Conservation (phyloP, 225 moss, liverwort and hornwort genomes). For the Bryum argenteum region DNA sequence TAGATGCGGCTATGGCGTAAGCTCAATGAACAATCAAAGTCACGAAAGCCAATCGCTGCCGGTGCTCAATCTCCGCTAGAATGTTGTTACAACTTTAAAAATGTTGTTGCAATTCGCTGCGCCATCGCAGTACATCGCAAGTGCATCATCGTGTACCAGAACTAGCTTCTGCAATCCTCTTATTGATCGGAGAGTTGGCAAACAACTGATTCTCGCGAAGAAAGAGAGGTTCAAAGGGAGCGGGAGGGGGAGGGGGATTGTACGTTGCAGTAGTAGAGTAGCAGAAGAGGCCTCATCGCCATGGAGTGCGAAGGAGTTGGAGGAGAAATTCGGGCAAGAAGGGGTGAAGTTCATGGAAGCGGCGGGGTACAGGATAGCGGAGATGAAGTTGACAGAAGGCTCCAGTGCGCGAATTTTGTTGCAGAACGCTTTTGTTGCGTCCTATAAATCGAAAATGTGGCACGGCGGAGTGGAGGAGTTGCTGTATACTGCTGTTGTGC, state of each 20-base stretch:
- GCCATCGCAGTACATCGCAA: constrained; percentile 9
- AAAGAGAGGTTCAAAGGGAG: constrained; percentile 12
- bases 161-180: not conserved
- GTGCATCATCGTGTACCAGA: not conserved
- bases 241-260: not conserved
- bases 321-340: constrained; percentile 55
- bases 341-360: constrained; percentile 70
- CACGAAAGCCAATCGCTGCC: not conserved
- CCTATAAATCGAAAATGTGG: constrained; percentile 78
- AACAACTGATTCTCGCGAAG: not conserved
- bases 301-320: constrained; percentile 44
- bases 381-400: constrained; percentile 64
- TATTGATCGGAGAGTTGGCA: constrained; percentile 6
- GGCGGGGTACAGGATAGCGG: constrained; percentile 48
- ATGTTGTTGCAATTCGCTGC: constrained; percentile 29
- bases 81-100: not conserved
- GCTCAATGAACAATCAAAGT: not conserved
- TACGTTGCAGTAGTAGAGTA: constrained; percentile 37
- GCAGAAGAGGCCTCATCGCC: constrained; percentile 14
- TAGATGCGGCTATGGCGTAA: not conserved
- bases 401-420: constrained; percentile 60
- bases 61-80: no score
- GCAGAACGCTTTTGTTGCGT: constrained; percentile 57
- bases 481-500: constrained; percentile 50
- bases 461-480: constrained; percentile 78